Conservation (phyloP, 805 yeast genomes). For the Torulaspora franciscae region DNA sequence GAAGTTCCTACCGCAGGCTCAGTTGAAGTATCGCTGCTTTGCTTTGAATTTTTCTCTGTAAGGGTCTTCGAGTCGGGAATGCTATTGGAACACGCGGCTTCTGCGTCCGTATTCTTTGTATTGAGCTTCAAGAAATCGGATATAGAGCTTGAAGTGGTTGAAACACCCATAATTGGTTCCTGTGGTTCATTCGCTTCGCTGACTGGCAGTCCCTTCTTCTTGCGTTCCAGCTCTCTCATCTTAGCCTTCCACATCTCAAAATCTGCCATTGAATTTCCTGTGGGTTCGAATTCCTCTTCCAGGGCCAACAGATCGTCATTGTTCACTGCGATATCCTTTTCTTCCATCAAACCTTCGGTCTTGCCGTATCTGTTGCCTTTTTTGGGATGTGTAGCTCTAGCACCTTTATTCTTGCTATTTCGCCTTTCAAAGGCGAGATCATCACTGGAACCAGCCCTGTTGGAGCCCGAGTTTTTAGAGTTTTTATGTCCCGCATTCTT, state of each 20-base stretch:
- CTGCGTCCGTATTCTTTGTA: constrained; percentile 6
- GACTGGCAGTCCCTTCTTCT: constrained; percentile 31
- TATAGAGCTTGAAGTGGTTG: constrained; percentile 27
- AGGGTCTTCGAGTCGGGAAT: not conserved
- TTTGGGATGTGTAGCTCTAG: constrained; percentile 11
- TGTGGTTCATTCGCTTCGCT: constrained; percentile 3
- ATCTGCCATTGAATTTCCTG: constrained; percentile 38
- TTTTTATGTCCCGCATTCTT: constrained; percentile 17
- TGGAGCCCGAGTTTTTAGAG: constrained; percentile 12
- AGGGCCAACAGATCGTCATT: constrained; percentile 35
- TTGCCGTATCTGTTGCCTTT: constrained; percentile 17
- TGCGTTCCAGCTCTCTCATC: constrained; percentile 37
- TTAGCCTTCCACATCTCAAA: constrained; percentile 41
- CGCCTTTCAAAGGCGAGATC: constrained; percentile 18
- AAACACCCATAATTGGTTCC: constrained; percentile 13
- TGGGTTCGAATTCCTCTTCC: constrained; percentile 32
- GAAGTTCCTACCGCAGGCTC: constrained; percentile 13
- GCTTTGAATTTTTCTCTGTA: constrained; percentile 10
- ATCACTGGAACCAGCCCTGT: constrained; percentile 12
- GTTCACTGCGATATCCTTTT: constrained; percentile 27
- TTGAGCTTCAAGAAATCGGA: constrained; percentile 32
- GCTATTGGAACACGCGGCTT: constrained; percentile 1
- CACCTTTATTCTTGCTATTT: constrained; percentile 19
- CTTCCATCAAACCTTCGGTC: constrained; percentile 16
- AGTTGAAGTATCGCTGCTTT: constrained; percentile 10